These are phyloP conservation scores for Myxozyma vanderwaltii DNA, from an alignment of 805 yeast species.

Conservation along the genomic window DNA sequence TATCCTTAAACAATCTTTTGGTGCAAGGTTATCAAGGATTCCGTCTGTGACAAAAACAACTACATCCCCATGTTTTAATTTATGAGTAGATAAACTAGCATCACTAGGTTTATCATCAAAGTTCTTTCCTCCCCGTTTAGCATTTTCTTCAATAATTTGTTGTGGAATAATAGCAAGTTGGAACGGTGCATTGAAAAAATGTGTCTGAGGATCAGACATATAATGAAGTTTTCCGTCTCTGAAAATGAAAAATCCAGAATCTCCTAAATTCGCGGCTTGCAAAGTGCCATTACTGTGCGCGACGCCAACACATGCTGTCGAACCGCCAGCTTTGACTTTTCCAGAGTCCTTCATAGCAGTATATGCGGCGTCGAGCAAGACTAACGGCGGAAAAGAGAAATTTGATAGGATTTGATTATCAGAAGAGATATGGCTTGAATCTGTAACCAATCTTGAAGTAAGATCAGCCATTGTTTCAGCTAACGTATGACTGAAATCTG, in stretches of 20 bases:
- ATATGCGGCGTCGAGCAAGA: slow-evolving; percentile 60
- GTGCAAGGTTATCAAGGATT: slow-evolving; percentile 78
- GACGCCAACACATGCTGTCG: slow-evolving; percentile 86
- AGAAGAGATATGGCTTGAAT: slow-evolving; percentile 5
- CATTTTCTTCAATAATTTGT: slow-evolving; percentile 40
- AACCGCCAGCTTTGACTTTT: slow-evolving; percentile 83
- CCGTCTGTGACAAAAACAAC: slow-evolving; percentile 92
- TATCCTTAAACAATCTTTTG: slow-evolving; percentile 69
- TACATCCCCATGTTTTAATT: slow-evolving; percentile 70
- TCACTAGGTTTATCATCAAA: slow-evolving; percentile 69
- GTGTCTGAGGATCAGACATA: slow-evolving; percentile 77
- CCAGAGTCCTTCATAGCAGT: slow-evolving; percentile 54
- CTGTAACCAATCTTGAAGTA: slow-evolving; percentile 23
- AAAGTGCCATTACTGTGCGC: slow-evolving; percentile 56
- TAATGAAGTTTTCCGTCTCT: slow-evolving; percentile 62
- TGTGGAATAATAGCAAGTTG: slow-evolving; percentile 85
- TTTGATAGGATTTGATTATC: slow-evolving; percentile 13
- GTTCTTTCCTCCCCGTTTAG: slow-evolving; percentile 48
- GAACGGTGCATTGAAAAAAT: slow-evolving; percentile 87
- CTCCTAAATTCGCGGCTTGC: slow-evolving; percentile 81
- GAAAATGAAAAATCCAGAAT: slow-evolving; percentile 90
- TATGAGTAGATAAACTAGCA: slow-evolving; percentile 68
- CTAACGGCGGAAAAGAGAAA: slow-evolving; percentile 46
- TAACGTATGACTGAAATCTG: slow-evolving; percentile 80
- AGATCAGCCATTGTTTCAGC: slow-evolving; percentile 56